Percentiles rank a stretch among this genome's conserved stretches.
phyloP scores from a whole-genome alignment of 2,329 filamentous ascomycete species.

The Juglanconis juglandina region DNA sequence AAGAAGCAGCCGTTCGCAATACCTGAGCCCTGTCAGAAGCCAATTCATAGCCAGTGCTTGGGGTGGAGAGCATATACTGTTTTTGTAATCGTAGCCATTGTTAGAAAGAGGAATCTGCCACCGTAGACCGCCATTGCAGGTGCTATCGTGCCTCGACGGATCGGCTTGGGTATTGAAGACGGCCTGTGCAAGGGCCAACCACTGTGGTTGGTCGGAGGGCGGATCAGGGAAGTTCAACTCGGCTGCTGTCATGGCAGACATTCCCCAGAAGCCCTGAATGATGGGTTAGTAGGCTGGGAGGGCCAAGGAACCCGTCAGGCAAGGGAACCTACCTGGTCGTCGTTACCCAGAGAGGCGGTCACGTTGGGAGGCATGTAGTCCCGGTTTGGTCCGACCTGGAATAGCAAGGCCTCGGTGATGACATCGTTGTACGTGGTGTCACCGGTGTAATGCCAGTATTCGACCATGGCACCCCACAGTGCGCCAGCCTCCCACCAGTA shows the following conservation, averaged over 20 bases:
- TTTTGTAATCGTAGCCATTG: slow-evolving; percentile 70
- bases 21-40: slow-evolving; percentile 21
- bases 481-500: slow-evolving; percentile 75
- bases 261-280: slow-evolving; percentile 64
- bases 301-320: background rate
- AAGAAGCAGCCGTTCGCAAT: slow-evolving; percentile 50
- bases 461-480: slow-evolving; percentile 65
- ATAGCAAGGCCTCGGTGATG: slow-evolving; percentile 53
- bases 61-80: slow-evolving; percentile 26
- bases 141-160: slow-evolving; percentile 63
- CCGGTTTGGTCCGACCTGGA: slow-evolving; percentile 67
- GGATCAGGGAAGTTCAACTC: slow-evolving; percentile 66
- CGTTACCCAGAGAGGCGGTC: slow-evolving; percentile 66
- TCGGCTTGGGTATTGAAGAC: slow-evolving; percentile 75
- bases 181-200: slow-evolving; percentile 70
- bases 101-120: slow-evolving; percentile 88
- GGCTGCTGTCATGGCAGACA: slow-evolving; percentile 67
- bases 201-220: slow-evolving; percentile 54
- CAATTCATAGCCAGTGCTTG: background rate
- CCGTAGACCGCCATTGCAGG: slow-evolving; percentile 72
- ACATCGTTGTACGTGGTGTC: slow-evolving; percentile 61
- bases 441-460: slow-evolving; percentile 68
- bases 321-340: slow-evolving; percentile 54
- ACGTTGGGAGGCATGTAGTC: slow-evolving; percentile 78
- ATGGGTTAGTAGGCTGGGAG: background rate